Conservation (phyloP, 1,284 basidiomycete species). For the Melampsora americana region DNA sequence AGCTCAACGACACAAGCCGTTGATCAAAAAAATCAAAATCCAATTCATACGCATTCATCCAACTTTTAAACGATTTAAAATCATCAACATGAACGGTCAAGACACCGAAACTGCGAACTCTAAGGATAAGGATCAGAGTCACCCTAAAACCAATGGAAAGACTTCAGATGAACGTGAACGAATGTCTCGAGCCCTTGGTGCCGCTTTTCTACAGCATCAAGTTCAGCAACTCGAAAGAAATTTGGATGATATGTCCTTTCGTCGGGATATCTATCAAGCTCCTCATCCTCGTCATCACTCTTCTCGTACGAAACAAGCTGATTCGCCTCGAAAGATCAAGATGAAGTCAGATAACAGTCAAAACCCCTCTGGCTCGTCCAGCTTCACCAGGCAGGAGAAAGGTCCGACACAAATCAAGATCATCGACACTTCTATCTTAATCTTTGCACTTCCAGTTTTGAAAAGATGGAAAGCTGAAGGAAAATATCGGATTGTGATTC, state of each 20-base stretch:
- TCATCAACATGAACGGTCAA: no score
- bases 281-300: background rate
- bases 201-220: constrained; percentile 38
- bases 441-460: constrained; percentile 28
- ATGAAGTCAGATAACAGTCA: background rate
- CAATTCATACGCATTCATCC: no score
- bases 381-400: background rate
- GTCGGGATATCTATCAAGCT: constrained; percentile 10
- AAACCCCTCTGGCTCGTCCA: background rate
- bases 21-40: no score
- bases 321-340: background rate
- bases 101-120: no score
- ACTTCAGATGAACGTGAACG: constrained; percentile 18
- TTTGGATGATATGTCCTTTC: constrained; percentile 27
- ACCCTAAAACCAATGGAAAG: no score
- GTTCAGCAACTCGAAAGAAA: constrained; percentile 31
- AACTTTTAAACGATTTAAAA: no score
- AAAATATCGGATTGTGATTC: constrained; percentile 26
- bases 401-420: constrained; percentile 11
- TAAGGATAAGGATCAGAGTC: no score
- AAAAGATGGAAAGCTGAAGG: constrained; percentile 19
- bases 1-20: no score
- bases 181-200: constrained; percentile 33
- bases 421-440: constrained; percentile 35
- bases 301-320: background rate